Conservation (phyloP, 129 eudicot genomes). For the Centaurea solstitialis region DNA sequence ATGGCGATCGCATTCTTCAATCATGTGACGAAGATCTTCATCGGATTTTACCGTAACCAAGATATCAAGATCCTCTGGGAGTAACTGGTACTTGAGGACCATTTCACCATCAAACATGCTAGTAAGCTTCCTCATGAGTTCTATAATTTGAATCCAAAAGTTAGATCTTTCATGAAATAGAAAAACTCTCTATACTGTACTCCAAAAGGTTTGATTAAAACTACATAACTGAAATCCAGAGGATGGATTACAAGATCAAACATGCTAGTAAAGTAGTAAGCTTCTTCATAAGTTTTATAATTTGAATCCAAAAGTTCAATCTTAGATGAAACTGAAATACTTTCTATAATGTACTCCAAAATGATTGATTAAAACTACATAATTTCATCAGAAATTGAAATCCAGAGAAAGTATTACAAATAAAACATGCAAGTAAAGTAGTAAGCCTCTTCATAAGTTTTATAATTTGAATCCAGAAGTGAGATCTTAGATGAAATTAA, state of each 20-base stretch:
- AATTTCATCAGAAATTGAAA: no score
- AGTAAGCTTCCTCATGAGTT: constrained; percentile 70
- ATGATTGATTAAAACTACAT: no score
- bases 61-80: constrained; percentile 71
- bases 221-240: no score
- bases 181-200: background rate
- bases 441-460: constrained; percentile 76
- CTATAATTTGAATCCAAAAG: constrained; percentile 28
- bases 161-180: background rate
- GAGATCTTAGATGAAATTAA: background rate
- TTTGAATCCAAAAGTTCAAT: background rate
- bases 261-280: constrained; percentile 43
- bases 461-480: constrained; percentile 14
- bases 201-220: background rate
- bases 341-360: no score
- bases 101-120: constrained; percentile 59
- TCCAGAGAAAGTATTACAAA: no score
- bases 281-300: constrained; percentile 73
- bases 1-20: constrained; percentile 61
- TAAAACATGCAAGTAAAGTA: constrained; percentile 28
- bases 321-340: background rate
- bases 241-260: constrained; percentile 10
- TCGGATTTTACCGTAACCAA: constrained; percentile 74
- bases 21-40: constrained; percentile 77
- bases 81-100: constrained; percentile 71